Evolutionary conservation across 2,329 filamentous ascomycete species (phyloP).

Genomic region (Diatrype stigma): DNA sequence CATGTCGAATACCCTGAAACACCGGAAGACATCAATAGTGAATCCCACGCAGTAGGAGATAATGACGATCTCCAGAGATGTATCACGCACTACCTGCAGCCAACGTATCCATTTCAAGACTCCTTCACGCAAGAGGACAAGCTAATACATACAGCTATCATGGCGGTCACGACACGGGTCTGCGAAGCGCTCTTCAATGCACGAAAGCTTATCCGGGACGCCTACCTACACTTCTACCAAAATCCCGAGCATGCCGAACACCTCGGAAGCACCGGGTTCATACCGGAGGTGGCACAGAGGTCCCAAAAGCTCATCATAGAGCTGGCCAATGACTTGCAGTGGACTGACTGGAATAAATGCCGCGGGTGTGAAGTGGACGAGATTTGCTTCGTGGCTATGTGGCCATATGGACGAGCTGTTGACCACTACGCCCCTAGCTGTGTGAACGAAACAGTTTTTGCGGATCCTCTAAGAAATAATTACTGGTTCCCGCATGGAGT

Average conservation of each 20-base stretch:
- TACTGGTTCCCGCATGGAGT: background rate
- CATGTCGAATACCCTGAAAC: background rate
- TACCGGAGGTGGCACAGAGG: background rate
- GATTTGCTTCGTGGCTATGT: slow-evolving; percentile 7
- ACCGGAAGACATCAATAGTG: slow-evolving; percentile 19
- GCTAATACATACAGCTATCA: slow-evolving; percentile 21
- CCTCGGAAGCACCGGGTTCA: background rate
- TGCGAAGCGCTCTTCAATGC: slow-evolving; percentile 12
- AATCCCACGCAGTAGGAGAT: background rate
- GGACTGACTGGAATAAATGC: slow-evolving; percentile 5
- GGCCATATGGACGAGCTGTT: background rate
- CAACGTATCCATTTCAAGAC: background rate
- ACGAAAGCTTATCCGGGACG: background rate
- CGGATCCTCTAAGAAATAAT: background rate
- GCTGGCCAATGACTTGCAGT: slow-evolving; percentile 1
- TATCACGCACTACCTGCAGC: slow-evolving; percentile 28
- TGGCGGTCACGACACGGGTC: slow-evolving; percentile 18
- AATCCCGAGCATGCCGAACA: background rate
- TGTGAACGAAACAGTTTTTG: background rate
- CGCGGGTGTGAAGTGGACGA: slow-evolving; percentile 2
- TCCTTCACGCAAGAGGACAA: slow-evolving; percentile 16
- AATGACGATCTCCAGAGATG: slow-evolving; percentile 33
- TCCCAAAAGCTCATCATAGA: background rate
- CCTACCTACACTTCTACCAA: background rate
- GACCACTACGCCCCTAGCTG: background rate